Evolutionary conservation across 192 early-diverging fungal species (phyloP).

Genomic region (Endogone sp.): DNA sequence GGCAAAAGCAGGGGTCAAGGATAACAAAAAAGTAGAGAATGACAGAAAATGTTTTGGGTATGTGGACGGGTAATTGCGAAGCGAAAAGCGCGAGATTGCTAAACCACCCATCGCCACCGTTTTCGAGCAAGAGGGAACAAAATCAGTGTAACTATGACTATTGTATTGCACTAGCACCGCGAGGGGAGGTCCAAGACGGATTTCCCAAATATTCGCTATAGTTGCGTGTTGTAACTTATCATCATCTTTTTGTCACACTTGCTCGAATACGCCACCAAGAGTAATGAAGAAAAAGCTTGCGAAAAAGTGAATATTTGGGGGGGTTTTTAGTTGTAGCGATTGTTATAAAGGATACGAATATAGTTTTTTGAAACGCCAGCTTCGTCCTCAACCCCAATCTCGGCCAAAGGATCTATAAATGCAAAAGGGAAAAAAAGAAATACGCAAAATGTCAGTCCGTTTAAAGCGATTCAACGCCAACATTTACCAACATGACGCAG

Average conservation of each 20-base stretch:
- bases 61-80: neutral
- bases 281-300: neutral
- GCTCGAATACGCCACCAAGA: neutral
- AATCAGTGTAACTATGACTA: neutral
- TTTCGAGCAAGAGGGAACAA: neutral
- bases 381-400: constrained; percentile 2
- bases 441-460: neutral
- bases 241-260: neutral
- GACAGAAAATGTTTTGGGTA: no score
- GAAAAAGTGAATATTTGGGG: no score
- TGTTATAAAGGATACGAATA: constrained; percentile 3
- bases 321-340: no score
- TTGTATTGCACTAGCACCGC: neutral
- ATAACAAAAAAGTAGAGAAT: neutral
- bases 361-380: neutral
- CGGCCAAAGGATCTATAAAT: neutral
- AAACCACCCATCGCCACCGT: neutral
- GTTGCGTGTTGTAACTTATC: neutral
- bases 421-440: neutral
- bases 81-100: neutral
- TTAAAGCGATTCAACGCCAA: neutral
- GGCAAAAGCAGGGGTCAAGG: neutral
- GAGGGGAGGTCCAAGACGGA: neutral
- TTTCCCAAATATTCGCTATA: neutral
- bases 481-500: neutral